Evolutionary conservation across 441 rosid species (phyloP).

Genomic region (Gossypium davidsonii): DNA sequence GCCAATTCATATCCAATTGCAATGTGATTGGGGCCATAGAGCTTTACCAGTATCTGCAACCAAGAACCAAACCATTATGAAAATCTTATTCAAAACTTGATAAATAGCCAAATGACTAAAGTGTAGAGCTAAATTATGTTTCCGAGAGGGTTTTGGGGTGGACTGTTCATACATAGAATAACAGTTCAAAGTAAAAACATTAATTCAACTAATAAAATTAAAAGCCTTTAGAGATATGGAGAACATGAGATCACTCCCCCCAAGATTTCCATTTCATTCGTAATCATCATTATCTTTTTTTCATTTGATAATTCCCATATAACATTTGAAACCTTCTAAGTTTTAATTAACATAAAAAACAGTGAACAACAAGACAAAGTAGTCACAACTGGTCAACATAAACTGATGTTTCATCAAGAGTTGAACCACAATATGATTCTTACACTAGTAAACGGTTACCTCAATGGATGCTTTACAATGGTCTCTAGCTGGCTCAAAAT

Average conservation of each 20-base stretch:
- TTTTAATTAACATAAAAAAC: background rate
- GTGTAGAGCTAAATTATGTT: background rate
- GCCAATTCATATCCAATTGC: slow-evolving; percentile 73
- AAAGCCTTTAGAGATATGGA: no score
- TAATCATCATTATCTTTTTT: no score
- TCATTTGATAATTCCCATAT: no score
- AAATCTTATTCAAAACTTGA: background rate
- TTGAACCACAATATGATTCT: background rate
- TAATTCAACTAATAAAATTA: no score
- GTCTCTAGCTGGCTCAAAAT: slow-evolving; percentile 43
- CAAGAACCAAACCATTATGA: slow-evolving; percentile 10
- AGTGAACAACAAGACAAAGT: background rate
- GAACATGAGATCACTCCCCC: no score
- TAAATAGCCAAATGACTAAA: background rate
- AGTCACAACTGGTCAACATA: background rate
- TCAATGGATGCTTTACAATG: slow-evolving; percentile 65
- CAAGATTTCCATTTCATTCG: no score
- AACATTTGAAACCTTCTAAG: no score
- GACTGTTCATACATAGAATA: background rate
- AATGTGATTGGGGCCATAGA: slow-evolving; percentile 55
- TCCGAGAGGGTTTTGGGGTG: no score
- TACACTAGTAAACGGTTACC: slow-evolving; percentile 31
- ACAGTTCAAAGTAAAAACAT: background rate
- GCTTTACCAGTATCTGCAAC: slow-evolving; percentile 59
- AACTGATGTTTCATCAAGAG: background rate